Evolutionary conservation across 2,329 filamentous ascomycete genomes (phyloP).

Genomic region (Aaosphaeria pasadenensis): DNA sequence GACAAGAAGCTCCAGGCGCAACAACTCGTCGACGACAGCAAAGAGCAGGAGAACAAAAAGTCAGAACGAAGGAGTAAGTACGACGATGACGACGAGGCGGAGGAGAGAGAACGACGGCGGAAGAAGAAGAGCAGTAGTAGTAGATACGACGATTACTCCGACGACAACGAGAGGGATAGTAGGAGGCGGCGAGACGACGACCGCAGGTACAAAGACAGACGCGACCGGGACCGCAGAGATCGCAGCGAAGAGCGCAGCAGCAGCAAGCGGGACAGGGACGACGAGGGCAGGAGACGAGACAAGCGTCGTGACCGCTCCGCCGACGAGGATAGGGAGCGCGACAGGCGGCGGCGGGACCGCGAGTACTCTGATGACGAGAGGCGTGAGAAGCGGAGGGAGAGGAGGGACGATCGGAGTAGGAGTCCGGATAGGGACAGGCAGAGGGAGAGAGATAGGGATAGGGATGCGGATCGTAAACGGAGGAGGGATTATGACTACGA

Average conservation of each 20-base stretch:
- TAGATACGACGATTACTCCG: slow-evolving; percentile 13
- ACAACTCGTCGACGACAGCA: slow-evolving; percentile 39
- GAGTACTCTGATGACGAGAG: neutral
- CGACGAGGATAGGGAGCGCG: neutral
- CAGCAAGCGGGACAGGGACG: slow-evolving; percentile 8
- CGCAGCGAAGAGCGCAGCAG: slow-evolving; percentile 2
- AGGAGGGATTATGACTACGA: neutral
- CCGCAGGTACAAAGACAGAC: neutral
- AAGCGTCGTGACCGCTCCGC: neutral
- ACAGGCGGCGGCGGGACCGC: neutral
- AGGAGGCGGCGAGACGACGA: slow-evolving; percentile 7
- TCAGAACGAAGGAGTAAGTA: neutral
- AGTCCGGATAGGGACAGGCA: slow-evolving; percentile 1
- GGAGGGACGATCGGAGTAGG: slow-evolving; percentile 2
- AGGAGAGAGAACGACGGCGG: slow-evolving; percentile 7
- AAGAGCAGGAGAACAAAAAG: neutral
- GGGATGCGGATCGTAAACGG: slow-evolving; percentile 1
- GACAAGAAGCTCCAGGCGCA: slow-evolving; percentile 50
- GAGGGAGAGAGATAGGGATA: slow-evolving; percentile 3
- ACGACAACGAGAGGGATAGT: slow-evolving; percentile 11
- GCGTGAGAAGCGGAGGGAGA: neutral
- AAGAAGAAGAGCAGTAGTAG: slow-evolving; percentile 19
- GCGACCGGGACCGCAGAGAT: slow-evolving; percentile 5
- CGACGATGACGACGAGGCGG: slow-evolving; percentile 7
- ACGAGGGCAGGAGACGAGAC: slow-evolving; percentile 2